Evolutionary conservation across 2,329 filamentous ascomycete species (phyloP), one percentile per base, ranked within the genome.

Genomic region (Uncinocarpus reesii): DNA sequence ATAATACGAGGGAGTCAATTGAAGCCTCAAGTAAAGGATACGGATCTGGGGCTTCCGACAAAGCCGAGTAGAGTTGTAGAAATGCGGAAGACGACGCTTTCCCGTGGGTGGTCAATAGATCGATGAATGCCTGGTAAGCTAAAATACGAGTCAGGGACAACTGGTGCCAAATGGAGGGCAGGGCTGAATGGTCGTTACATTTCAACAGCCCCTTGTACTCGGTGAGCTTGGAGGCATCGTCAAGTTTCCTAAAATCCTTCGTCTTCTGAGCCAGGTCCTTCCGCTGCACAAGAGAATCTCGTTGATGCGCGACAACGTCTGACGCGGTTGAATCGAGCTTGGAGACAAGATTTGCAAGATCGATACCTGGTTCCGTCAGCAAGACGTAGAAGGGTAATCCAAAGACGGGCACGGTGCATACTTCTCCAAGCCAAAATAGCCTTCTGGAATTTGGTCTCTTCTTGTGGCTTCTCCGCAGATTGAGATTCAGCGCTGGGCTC

Each of bases 221-320:
- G 4, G 75, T 74, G 47, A 98, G 70, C 66, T 96, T 98, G 49
- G 78, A 79, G 8, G 83, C 72, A 72, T 98, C 88, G 58, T 96
- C 90, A 8, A 94, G 76, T 65, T 95, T 96, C 52, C 89, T 77
- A 58, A 96, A 98, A 60, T 96, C 90, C 62, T 98, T 98, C 0
- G 92, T 98, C 74, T 95, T 96, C 63, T 95, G 89, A n/a, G 93
- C 92, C 16, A 98, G 74, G 52, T 98, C 93, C 64, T 98, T 98
- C 46, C 92, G 79, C 65, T 98, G 90, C 0, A 95, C 83, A 3
- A 95, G 84, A n/a, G 90, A 86, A 66, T 96, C 92, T 58, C 89
- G 80, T 63, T 98, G 93, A 63, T 94, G 88, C 41, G 84, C 74
- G 45, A 96, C 87, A 53, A 98, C 87, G 60, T 96, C 92, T 8